Evolutionary conservation across 192 early-diverging fungal species (phyloP).

Genomic region (Entomortierella beljakovae): DNA sequence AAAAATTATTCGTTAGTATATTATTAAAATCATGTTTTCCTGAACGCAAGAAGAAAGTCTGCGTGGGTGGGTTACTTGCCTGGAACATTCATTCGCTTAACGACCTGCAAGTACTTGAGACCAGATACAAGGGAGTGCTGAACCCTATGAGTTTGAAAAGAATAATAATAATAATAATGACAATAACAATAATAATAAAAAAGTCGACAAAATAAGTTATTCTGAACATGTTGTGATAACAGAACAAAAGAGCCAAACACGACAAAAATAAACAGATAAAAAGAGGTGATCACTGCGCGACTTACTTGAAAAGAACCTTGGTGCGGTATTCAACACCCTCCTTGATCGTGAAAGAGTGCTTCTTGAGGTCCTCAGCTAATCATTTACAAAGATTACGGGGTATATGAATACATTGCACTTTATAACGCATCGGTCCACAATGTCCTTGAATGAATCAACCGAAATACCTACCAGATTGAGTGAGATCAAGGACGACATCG

Average conservation of each 20-base stretch:
- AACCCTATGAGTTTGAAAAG: conserved; percentile 58
- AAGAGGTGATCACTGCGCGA: background rate
- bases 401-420: no score
- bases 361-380: conserved; percentile 74
- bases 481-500: conserved; percentile 85
- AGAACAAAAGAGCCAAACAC: no score
- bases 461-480: conserved; percentile 68
- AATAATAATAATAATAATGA: background rate
- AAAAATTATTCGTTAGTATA: background rate
- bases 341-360: conserved; percentile 89
- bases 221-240: no score
- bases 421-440: no score
- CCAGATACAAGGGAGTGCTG: conserved; percentile 96
- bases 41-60: no score
- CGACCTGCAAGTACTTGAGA: conserved; percentile 93
- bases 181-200: background rate
- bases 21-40: no score
- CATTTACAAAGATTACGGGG: background rate
- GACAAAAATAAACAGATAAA: background rate
- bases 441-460: background rate
- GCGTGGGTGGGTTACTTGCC: conserved; percentile 17
- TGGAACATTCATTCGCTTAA: conserved; percentile 81
- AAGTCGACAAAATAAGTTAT: background rate
- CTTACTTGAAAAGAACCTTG: conserved; percentile 90
- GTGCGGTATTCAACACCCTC: conserved; percentile 94